Conservation (phyloP, 2,329 filamentous ascomycete species). For the Trichoderma sp. region DNA sequence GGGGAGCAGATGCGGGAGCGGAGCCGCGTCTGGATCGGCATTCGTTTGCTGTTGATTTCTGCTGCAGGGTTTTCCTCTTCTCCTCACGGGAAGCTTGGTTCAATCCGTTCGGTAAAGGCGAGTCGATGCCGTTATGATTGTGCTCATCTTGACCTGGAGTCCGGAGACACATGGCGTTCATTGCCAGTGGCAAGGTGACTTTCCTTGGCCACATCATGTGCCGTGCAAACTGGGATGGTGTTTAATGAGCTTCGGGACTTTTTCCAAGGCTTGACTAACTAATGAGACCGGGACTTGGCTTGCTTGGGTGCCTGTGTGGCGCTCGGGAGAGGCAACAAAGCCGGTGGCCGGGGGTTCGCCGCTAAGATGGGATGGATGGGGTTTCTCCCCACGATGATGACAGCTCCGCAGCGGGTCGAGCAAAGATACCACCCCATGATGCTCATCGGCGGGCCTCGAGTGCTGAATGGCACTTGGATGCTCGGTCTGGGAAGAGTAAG, state of each 20-base stretch:
- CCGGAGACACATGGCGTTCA: not conserved
- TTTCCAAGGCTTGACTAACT: constrained; percentile 21
- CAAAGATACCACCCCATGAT: constrained; percentile 23
- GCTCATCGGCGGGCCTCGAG: constrained; percentile 19
- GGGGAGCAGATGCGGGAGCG: constrained; percentile 22
- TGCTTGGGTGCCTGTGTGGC: constrained; percentile 25
- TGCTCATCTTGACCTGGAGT: no score
- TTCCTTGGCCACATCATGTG: not conserved
- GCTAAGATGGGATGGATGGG: constrained; percentile 10
- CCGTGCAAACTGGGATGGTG: constrained; percentile 4
- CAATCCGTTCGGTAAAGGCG: not conserved
- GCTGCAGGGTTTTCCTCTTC: not conserved
- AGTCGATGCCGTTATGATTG: not conserved
- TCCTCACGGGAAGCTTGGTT: not conserved
- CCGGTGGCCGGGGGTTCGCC: constrained; percentile 11
- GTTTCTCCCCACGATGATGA: constrained; percentile 25
- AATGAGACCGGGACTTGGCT: constrained; percentile 14
- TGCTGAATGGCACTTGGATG: constrained; percentile 1
- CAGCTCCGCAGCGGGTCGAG: constrained; percentile 22
- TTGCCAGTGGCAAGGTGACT: not conserved
- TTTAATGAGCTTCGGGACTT: constrained; percentile 16
- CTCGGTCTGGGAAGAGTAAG: not conserved
- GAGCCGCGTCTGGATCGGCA: constrained; percentile 20
- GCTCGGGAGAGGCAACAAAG: constrained; percentile 25
- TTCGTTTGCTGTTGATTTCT: not conserved